phyloP scores from a whole-genome alignment of 352 stramenopile species.

The Pythium brassicae region DNA sequence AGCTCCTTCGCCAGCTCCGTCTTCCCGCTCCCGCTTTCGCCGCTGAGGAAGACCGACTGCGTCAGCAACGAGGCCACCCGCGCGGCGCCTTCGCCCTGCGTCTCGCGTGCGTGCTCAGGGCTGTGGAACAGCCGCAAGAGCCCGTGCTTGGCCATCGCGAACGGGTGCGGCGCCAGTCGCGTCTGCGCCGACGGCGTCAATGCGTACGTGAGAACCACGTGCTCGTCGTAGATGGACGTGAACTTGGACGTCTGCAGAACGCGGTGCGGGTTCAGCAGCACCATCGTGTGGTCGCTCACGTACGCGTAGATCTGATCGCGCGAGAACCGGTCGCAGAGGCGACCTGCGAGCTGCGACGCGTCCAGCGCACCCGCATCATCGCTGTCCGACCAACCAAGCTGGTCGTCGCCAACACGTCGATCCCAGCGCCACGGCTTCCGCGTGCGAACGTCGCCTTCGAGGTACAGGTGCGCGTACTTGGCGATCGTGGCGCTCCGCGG shows the following conservation, averaged over 20 bases:
- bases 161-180: conserved; percentile 57
- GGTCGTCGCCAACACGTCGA: conserved; percentile 34
- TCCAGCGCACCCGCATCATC: not conserved
- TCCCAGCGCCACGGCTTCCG: conserved; percentile 59
- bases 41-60: conserved; percentile 45
- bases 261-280: conserved; percentile 69
- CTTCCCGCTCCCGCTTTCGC: conserved; percentile 73
- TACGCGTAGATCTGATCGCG: conserved; percentile 59
- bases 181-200: conserved; percentile 34
- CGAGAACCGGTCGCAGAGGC: conserved; percentile 34
- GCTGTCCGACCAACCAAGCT: too few relatives aligned
- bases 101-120: conserved; percentile 1
- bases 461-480: conserved; percentile 78
- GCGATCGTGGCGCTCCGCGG: conserved; percentile 62
- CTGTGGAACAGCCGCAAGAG: conserved; percentile 42
- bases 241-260: conserved; percentile 69
- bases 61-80: too few relatives aligned
- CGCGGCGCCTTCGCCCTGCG: not conserved
- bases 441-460: conserved; percentile 50
- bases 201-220: conserved; percentile 63
- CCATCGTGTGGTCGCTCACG: conserved; percentile 52
- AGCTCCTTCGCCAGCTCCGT: conserved; percentile 76
- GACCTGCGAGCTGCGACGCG: conserved; percentile 10
- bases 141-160: conserved; percentile 67
- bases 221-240: conserved; percentile 82